A percentile compares a stretch with the other conserved stretches of the same genome.
These are phyloP conservation scores for Trichoderma arundinaceum DNA, from an alignment of 2,329 filamentous ascomycete species.

Conservation along the genomic window DNA sequence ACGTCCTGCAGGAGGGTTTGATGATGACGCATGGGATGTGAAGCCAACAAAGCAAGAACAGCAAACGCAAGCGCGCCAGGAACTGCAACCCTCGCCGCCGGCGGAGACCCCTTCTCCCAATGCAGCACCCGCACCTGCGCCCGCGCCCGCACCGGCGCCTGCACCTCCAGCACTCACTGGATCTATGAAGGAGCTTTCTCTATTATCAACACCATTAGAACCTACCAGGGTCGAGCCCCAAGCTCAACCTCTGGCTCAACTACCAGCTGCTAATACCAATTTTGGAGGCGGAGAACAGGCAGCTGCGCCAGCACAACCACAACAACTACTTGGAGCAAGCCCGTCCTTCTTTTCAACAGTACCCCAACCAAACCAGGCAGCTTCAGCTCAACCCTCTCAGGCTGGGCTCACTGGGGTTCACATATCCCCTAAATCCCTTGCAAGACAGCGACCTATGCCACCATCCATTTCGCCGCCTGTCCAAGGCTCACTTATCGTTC, in stretches of 20 bases:
- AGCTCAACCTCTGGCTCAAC: constrained; percentile 34
- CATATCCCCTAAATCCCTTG: constrained; percentile 39
- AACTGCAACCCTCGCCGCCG: constrained; percentile 39
- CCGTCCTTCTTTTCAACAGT: constrained; percentile 62
- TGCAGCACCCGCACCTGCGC: neutral
- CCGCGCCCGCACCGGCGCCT: neutral
- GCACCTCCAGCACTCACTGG: constrained; percentile 48
- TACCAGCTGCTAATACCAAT: neutral
- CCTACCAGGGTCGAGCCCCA: constrained; percentile 50
- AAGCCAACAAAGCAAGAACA: constrained; percentile 73
- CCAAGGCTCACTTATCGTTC: constrained; percentile 67
- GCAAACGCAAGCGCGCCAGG: constrained; percentile 34
- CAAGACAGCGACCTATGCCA: constrained; percentile 69
- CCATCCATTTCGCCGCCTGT: constrained; percentile 64
- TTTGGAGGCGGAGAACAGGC: neutral
- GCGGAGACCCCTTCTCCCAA: constrained; percentile 11
- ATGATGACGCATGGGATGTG: constrained; percentile 97
- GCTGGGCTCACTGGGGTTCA: constrained; percentile 13
- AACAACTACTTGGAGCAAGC: constrained; percentile 60
- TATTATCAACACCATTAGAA: constrained; percentile 59
- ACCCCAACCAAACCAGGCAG: constrained; percentile 30
- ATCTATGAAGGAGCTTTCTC: constrained; percentile 65
- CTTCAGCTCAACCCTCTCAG: constrained; percentile 10
- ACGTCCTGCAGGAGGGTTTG: constrained; percentile 67
- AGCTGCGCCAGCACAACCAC: constrained; percentile 39